These are phyloP conservation scores for Lepidium aucheri DNA, from an alignment of 345 rosid genomes.

Conservation along the genomic window DNA sequence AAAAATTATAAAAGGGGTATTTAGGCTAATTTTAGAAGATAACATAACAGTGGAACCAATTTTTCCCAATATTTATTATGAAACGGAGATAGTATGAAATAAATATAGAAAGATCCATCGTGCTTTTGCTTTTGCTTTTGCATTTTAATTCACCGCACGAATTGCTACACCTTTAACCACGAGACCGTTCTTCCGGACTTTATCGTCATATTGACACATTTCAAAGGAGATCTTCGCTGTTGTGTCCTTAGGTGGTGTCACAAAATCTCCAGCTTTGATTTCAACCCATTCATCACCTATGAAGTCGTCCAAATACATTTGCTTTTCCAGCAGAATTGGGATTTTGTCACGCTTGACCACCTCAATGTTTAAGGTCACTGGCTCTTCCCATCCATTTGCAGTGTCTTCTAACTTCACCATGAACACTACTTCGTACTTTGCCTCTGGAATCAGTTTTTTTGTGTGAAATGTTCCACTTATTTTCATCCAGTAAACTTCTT, in stretches of 20 bases:
- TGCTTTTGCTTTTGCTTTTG: too few relatives aligned
- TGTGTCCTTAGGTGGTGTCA: neutral
- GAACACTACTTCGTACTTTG: neutral
- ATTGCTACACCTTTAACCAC: neutral
- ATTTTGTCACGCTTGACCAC: neutral
- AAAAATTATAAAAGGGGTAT: too few relatives aligned
- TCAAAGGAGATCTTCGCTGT: neutral
- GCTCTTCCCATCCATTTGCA: neutral
- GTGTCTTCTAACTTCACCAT: neutral
- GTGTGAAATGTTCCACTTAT: constrained; percentile 8
- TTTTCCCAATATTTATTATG: too few relatives aligned
- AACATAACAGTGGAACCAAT: too few relatives aligned
- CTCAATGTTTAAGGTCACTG: neutral
- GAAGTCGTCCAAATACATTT: neutral
- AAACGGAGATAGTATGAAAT: too few relatives aligned
- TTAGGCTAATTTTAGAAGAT: too few relatives aligned
- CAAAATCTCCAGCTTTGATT: neutral
- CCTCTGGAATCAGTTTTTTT: neutral
- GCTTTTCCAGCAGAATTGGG: neutral
- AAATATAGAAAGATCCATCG: too few relatives aligned
- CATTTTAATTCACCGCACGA: neutral
- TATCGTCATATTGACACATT: neutral
- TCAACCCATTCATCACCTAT: neutral
- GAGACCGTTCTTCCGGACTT: neutral
- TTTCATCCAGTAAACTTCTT: constrained; percentile 46